These are phyloP conservation scores for Pyrenophora graminea DNA, from an alignment of 2,329 filamentous ascomycete species.

Conservation along the genomic window DNA sequence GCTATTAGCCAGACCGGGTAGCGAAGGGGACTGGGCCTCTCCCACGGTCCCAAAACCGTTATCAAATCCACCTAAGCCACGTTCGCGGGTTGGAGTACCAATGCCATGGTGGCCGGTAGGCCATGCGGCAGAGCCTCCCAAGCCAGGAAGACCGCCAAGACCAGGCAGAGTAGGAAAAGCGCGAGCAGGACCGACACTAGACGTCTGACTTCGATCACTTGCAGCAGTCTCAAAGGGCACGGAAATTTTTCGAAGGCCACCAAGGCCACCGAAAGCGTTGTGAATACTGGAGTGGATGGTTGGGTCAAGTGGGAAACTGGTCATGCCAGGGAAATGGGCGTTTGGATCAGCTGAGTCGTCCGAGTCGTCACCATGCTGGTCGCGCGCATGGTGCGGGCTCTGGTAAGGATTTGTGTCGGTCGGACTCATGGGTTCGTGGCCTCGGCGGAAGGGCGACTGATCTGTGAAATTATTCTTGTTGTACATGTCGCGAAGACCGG, in stretches of 20 bases:
- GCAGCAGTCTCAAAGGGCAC: slow-evolving; percentile 61
- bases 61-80: slow-evolving; percentile 57
- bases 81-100: slow-evolving; percentile 70
- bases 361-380: slow-evolving; percentile 64
- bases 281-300: slow-evolving; percentile 48
- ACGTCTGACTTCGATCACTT: slow-evolving; percentile 90
- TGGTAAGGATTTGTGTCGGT: slow-evolving; percentile 96
- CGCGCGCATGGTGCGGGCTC: slow-evolving; percentile 78
- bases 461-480: slow-evolving; percentile 62
- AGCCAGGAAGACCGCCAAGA: slow-evolving; percentile 59
- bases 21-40: slow-evolving; percentile 76
- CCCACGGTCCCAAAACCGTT: slow-evolving; percentile 72
- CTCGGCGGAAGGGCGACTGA: slow-evolving; percentile 56
- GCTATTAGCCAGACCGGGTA: slow-evolving; percentile 67
- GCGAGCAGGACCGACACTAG: slow-evolving; percentile 76
- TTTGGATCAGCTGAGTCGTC: slow-evolving; percentile 60
- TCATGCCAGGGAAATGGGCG: slow-evolving; percentile 56
- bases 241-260: slow-evolving; percentile 54
- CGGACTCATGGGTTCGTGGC: slow-evolving; percentile 79
- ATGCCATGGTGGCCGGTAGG: slow-evolving; percentile 72
- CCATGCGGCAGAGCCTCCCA: slow-evolving; percentile 66
- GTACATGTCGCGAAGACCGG: slow-evolving; percentile 62
- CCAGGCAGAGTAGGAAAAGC: slow-evolving; percentile 68
- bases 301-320: slow-evolving; percentile 57
- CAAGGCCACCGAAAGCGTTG: slow-evolving; percentile 60